Evolutionary conservation across 495 filamentous ascomycete species (phyloP), one percentile per base, ranked within the genome.

Genomic region (Lophiotrema nucula): DNA sequence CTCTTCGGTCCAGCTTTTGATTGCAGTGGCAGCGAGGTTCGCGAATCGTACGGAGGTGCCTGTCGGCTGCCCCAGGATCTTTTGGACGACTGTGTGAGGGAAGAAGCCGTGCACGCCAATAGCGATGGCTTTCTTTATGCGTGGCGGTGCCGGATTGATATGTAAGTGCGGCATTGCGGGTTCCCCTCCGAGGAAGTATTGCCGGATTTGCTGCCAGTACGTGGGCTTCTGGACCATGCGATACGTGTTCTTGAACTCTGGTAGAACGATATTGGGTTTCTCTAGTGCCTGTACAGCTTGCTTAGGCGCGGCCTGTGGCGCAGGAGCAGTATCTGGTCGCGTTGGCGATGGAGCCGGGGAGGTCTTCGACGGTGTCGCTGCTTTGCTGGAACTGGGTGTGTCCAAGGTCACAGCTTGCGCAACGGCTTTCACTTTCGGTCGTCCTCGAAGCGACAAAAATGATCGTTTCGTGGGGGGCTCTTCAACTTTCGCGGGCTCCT

Each of bases 41-140:
- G 92, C 91, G 68, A 98, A 98, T 38, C 88, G 85, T 54, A 96
- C 85, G 1, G 92, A 96, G 4, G 93, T 98, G 3, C 93, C 93
- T 4, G 90, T 97, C 0, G 93, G 93, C 60, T 97, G 95, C 2
- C 93, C 93, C 4, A 97, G 82, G 23, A 98, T 84, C 22, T 84
- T 87, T 12, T 92, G 85, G 25, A 98, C 79, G 35, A 93, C 78
- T 0, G 86, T 81, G 19, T 90, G 90, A 3, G 93, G 93, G 62
- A 96, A 96, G 57, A 91, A 90, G 4, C 93, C 93, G 72, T 98
- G 93, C 16, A 98, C 84, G 21, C 93, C 93, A 58, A 98, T 95
- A 6, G 91, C 90, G 11, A 98, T 74, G 21, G 92, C 92, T 59
- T 83, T 88, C 69, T 83, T 91, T 6, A 96, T 81, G 60, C 78